These are phyloP conservation scores for Wickerhamomyces queroliae DNA, from an alignment of 805 yeast species.

Conservation along the genomic window DNA sequence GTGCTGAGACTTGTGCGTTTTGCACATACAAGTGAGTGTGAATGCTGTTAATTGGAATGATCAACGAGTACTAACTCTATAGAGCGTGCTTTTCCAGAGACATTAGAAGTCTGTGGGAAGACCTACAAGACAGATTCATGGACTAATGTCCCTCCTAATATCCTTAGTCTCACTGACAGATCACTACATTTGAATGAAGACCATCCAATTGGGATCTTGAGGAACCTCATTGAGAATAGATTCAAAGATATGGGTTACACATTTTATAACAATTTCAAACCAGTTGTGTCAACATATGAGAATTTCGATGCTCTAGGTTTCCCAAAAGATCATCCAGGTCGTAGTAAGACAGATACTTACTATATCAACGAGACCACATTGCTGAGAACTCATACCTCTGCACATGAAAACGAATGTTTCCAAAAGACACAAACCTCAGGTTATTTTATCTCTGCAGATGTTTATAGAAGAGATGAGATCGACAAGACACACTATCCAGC, in stretches of 20 bases:
- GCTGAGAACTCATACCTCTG: constrained; percentile 92
- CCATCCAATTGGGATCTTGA: constrained; percentile 88
- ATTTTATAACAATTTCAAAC: constrained; percentile 72
- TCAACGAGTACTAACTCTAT: not conserved
- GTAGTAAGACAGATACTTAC: constrained; percentile 89
- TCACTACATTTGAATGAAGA: constrained; percentile 64
- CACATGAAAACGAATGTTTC: constrained; percentile 90
- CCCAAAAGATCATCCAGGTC: constrained; percentile 88
- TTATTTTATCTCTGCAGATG: constrained; percentile 91
- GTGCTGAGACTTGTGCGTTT: constrained; percentile 3
- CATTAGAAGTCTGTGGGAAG: constrained; percentile 39
- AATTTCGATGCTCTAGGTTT: constrained; percentile 92
- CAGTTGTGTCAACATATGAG: constrained; percentile 75
- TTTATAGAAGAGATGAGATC: constrained; percentile 90
- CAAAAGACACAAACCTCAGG: constrained; percentile 66
- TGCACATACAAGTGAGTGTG: constrained; percentile 8
- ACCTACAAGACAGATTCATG: constrained; percentile 60
- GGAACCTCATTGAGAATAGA: constrained; percentile 64
- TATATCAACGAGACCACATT: constrained; percentile 70
- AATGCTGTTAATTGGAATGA: not conserved
- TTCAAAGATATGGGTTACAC: constrained; percentile 67
- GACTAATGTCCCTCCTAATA: constrained; percentile 82
- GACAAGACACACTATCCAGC: constrained; percentile 96
- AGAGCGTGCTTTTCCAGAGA: constrained; percentile 21
- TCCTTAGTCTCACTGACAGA: constrained; percentile 61